Evolutionary conservation across 2,329 filamentous ascomycete genomes (phyloP).

Genomic region (Elsinoe arachidis): DNA sequence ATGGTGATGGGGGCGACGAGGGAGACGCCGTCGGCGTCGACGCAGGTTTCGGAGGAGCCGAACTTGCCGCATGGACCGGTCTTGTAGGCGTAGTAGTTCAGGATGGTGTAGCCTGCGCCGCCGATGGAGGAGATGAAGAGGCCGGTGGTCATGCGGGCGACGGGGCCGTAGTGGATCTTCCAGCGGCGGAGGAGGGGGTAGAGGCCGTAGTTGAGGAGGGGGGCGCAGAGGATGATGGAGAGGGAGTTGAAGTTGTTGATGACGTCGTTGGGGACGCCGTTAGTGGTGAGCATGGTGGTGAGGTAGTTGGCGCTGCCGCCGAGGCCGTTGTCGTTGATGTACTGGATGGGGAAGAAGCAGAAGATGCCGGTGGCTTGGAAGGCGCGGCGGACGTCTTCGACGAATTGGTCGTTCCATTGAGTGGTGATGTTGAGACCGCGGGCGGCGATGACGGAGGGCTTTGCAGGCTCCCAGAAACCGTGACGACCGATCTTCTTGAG

Average conservation of each 20-base stretch:
- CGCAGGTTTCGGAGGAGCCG: slow-evolving; percentile 31
- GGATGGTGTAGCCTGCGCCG: slow-evolving; percentile 31
- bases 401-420: slow-evolving; percentile 58
- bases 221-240: slow-evolving; percentile 36
- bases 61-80: slow-evolving; percentile 36
- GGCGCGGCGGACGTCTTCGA: slow-evolving; percentile 61
- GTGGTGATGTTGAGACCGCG: slow-evolving; percentile 18
- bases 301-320: slow-evolving; percentile 20
- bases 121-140: slow-evolving; percentile 42
- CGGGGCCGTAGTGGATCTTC: slow-evolving; percentile 36
- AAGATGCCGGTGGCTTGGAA: slow-evolving; percentile 61
- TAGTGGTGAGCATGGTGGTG: slow-evolving; percentile 23
- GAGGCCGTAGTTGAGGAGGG: slow-evolving; percentile 35
- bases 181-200: slow-evolving; percentile 37
- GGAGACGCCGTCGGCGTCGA: slow-evolving; percentile 22
- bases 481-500: slow-evolving; percentile 18
- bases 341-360: slow-evolving; percentile 39
- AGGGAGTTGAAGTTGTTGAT: slow-evolving; percentile 40
- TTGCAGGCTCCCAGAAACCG: slow-evolving; percentile 22
- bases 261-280: slow-evolving; percentile 38
- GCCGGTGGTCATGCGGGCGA: slow-evolving; percentile 43
- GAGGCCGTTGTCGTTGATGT: slow-evolving; percentile 28
- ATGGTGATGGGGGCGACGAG: slow-evolving; percentile 33
- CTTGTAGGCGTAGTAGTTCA: slow-evolving; percentile 41
- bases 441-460: slow-evolving; percentile 23